These are phyloP conservation scores for Davidsoniella neocaledoniae DNA, from an alignment of 2,329 filamentous ascomycete species.

Conservation along the genomic window DNA sequence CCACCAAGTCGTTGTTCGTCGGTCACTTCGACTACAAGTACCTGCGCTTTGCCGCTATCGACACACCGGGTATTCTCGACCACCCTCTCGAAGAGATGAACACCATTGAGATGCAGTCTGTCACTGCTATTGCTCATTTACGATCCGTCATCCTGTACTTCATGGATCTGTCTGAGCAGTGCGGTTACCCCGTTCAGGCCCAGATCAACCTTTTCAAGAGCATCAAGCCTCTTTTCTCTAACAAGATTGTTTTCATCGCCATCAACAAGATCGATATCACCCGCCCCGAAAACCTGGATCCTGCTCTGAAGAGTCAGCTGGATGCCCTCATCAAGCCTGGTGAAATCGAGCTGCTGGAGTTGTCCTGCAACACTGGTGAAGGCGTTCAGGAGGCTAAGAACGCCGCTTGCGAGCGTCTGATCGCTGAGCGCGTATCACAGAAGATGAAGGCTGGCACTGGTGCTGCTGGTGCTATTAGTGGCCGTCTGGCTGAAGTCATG, in stretches of 20 bases:
- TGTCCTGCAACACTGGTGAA: slow-evolving; percentile 89
- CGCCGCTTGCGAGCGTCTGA: slow-evolving; percentile 76
- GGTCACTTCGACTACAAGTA: slow-evolving; percentile 93
- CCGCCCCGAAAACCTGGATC: slow-evolving; percentile 70
- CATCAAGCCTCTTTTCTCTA: slow-evolving; percentile 91
- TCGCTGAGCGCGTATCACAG: slow-evolving; percentile 84
- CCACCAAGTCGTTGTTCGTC: slow-evolving; percentile 91
- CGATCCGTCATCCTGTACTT: slow-evolving; percentile 93
- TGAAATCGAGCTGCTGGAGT: slow-evolving; percentile 81
- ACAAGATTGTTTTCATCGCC: slow-evolving; percentile 92
- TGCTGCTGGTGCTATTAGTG: slow-evolving; percentile 57
- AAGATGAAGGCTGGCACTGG: slow-evolving; percentile 87
- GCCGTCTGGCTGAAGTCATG: slow-evolving; percentile 77
- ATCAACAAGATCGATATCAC: slow-evolving; percentile 97
- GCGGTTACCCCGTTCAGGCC: slow-evolving; percentile 78
- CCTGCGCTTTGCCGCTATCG: slow-evolving; percentile 54
- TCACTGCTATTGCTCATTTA: slow-evolving; percentile 93
- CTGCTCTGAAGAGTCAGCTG: slow-evolving; percentile 60
- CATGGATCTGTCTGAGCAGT: slow-evolving; percentile 95
- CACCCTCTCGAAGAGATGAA: slow-evolving; percentile 99
- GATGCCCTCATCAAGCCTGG: slow-evolving; percentile 67
- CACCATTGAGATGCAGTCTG: slow-evolving; percentile 89
- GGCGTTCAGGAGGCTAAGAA: slow-evolving; percentile 93
- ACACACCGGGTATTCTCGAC: slow-evolving; percentile 95
- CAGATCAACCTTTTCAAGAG: slow-evolving; percentile 93